Conservation (phyloP, 352 stramenopile species). For the Phytophthora citricola region DNA sequence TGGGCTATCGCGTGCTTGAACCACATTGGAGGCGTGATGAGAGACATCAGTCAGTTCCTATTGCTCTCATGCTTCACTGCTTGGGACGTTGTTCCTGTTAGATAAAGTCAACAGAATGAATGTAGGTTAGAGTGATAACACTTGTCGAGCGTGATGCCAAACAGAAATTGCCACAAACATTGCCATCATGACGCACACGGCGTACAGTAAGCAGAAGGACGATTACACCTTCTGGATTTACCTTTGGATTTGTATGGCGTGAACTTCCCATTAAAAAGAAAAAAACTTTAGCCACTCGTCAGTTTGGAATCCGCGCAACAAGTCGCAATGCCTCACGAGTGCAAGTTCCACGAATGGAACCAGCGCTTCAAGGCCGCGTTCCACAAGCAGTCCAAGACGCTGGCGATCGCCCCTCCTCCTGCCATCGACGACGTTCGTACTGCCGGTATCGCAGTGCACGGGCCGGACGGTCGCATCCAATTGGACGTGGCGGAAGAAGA, state of each 20-base stretch:
- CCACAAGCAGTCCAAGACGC: constrained; percentile 22
- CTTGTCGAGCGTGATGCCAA: background rate
- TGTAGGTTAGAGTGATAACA: constrained; percentile 8
- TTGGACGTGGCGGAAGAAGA: constrained; percentile 40
- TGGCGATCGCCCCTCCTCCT: constrained; percentile 2
- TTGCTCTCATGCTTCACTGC: constrained; percentile 41
- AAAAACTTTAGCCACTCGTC: no score
- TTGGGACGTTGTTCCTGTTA: constrained; percentile 34
- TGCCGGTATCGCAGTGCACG: constrained; percentile 37
- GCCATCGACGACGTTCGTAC: constrained; percentile 27
- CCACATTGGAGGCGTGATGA: constrained; percentile 33
- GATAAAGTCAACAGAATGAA: constrained; percentile 5
- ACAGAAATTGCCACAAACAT: background rate
- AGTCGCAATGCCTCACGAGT: constrained; percentile 24
- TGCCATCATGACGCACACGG: no score
- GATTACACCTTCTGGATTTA: no score
- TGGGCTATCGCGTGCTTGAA: constrained; percentile 39
- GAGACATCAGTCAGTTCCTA: constrained; percentile 43
- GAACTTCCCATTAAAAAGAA: no score
- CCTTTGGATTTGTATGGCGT: no score
- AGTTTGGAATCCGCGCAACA: no score
- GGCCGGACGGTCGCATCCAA: constrained; percentile 31
- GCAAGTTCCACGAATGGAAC: constrained; percentile 41
- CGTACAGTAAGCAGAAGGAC: no score
- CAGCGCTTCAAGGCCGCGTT: constrained; percentile 26